phyloP scores from a whole-genome alignment of 306 rosid species.

The Rubus idaeus region DNA sequence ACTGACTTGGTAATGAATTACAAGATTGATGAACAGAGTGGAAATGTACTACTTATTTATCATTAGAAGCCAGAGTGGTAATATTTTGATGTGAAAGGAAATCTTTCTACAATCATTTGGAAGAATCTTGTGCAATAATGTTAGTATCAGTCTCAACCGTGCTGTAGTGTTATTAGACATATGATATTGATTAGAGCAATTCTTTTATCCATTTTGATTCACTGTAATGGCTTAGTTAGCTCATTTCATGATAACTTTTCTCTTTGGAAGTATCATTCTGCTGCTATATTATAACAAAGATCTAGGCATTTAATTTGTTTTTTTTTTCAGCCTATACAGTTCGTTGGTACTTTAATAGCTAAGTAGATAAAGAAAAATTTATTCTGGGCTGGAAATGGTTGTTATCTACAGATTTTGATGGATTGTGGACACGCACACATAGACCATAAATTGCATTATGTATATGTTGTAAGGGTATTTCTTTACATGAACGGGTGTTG shows the following conservation, averaged over 20 bases:
- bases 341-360: not conserved
- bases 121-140: not conserved
- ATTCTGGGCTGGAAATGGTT: not conserved
- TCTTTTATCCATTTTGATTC: not conserved
- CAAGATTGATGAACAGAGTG: constrained; percentile 1
- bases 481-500: not conserved
- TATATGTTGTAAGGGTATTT: not conserved
- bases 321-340: not conserved
- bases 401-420: not conserved
- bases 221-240: not conserved
- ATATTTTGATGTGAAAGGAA: not conserved
- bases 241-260: not conserved
- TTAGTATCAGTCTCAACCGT: not conserved
- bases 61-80: not conserved
- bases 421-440: not conserved
- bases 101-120: not conserved
- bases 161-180: not conserved
- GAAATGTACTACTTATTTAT: not conserved
- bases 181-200: not conserved
- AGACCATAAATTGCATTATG: not conserved
- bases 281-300: not conserved
- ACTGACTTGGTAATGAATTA: constrained; percentile 27
- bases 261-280: not conserved
- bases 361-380: not conserved
- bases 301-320: not conserved